Evolutionary conservation across 768 basidiomycete species (phyloP), one percentile per base, ranked within the genome.

Genomic region (Hygrocybe coccinea): DNA sequence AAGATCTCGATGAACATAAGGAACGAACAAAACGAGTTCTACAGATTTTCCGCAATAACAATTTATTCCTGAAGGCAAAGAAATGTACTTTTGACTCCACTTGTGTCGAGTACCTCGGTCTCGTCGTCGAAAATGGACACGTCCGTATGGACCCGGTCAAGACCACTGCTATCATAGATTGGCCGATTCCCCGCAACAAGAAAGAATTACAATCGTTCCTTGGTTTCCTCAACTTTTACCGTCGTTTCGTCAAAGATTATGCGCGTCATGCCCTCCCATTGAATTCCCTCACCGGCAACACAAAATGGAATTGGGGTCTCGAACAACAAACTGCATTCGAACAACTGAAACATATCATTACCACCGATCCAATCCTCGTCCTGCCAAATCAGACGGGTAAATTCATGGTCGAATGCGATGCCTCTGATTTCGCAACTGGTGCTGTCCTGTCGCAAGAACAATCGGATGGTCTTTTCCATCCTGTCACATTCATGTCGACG

Each of bases 151-250:
- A 76, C 48, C 62, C 65, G 0, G 37, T 15, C 0, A 78, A 77
- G 47, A 58, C 74, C 2, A 58, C 63, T 29, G 67, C 58, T 0
- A 59, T 74, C 5, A 15, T 12, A 1, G 58, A 66, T 4, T 76
- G 66, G 71, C 72, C 68, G 46, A 54, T 62, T 54, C 15, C 57
- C 15, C 39, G 8, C 2, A 65, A 41, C 15, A 52, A 67, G 19
- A 62, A 61, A 33, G 59, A 71, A 19, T 36, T 71, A 0, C 70
- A 65, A 54, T 58, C 59, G 3, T 76, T 76, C 56, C 50, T 75
- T 1, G 71, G 73, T 2, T 73, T 74, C 55, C 60, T 65, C 0
- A 74, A 74, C 63, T 76, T 73, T 59, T 76, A 75, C 50, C 60
- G 68, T 5, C 51, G 67, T 1, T 76, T 75, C 57, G 72, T 76